phyloP scores from a whole-genome alignment of 805 yeast species.

The Myxozyma monticola region DNA sequence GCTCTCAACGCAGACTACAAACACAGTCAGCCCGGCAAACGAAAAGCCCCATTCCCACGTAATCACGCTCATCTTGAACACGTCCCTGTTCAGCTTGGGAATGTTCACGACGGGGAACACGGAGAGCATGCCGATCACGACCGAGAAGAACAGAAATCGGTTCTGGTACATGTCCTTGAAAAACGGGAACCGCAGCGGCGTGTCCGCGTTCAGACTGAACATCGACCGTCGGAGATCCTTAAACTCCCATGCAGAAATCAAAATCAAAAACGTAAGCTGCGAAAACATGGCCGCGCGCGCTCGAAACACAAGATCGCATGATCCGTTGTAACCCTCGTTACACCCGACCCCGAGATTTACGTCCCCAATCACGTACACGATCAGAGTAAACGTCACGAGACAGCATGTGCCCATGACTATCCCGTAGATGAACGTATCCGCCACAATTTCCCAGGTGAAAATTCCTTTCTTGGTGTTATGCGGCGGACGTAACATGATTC shows the following conservation, averaged over 20 bases:
- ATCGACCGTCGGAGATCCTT: conserved; percentile 69
- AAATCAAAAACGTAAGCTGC: conserved; percentile 83
- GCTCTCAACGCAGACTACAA: conserved; percentile 60
- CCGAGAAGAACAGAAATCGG: conserved; percentile 79
- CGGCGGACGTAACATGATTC: conserved; percentile 65
- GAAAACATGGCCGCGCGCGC: conserved; percentile 79
- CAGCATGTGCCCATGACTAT: conserved; percentile 71
- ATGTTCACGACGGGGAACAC: conserved; percentile 83
- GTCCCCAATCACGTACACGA: conserved; percentile 64
- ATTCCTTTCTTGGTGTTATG: conserved; percentile 55
- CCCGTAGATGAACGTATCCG: conserved; percentile 74
- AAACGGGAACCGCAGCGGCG: conserved; percentile 58
- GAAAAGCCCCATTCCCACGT: conserved; percentile 81
- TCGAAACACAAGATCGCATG: conserved; percentile 65
- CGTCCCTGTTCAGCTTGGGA: conserved; percentile 79
- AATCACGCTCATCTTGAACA: conserved; percentile 70
- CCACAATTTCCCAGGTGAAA: conserved; percentile 64
- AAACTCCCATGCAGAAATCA: conserved; percentile 82
- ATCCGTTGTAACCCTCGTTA: conserved; percentile 49
- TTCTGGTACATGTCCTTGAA: conserved; percentile 68
- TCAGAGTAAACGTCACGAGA: conserved; percentile 61
- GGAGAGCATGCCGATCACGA: conserved; percentile 64
- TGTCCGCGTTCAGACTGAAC: conserved; percentile 54
- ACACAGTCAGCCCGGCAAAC: conserved; percentile 55
- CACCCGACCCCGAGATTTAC: conserved; percentile 68